A percentile compares a stretch with the other conserved stretches of the same genome.
Evolutionary conservation across 2,329 filamentous ascomycete species (phyloP).

Genomic region (Paecilomyces variotii): DNA sequence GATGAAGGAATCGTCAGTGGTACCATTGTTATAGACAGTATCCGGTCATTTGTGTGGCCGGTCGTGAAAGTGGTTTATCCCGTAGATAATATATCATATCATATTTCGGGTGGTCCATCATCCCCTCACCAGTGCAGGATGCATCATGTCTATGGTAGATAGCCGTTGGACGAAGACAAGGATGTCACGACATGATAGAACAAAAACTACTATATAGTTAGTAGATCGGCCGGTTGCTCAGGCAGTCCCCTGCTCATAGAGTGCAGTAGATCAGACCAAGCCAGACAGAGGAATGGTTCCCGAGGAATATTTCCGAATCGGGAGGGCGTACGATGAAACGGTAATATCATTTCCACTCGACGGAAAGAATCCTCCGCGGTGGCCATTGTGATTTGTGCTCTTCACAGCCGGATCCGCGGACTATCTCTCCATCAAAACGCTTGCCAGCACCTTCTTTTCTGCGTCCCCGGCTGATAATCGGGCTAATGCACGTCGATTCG

Average conservation of each 20-base stretch:
- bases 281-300: not conserved
- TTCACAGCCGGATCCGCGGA: not conserved
- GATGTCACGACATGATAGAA: not conserved
- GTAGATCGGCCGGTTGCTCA: not conserved
- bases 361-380: not conserved
- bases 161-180: not conserved
- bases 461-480: not conserved
- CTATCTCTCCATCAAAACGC: not conserved
- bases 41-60: not conserved
- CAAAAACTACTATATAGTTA: no score
- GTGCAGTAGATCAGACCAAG: not conserved
- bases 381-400: not conserved
- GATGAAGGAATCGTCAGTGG: not conserved
- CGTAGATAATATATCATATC: not conserved
- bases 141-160: not conserved
- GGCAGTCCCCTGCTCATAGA: not conserved
- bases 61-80: not conserved
- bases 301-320: not conserved
- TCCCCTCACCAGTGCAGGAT: not conserved
- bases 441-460: not conserved
- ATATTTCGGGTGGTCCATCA: not conserved
- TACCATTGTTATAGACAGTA: not conserved
- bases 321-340: not conserved
- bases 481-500: not conserved
- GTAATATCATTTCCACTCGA: not conserved